These are phyloP conservation scores for Fusarium nanum DNA, from an alignment of 2,329 filamentous ascomycete species.

Conservation along the genomic window DNA sequence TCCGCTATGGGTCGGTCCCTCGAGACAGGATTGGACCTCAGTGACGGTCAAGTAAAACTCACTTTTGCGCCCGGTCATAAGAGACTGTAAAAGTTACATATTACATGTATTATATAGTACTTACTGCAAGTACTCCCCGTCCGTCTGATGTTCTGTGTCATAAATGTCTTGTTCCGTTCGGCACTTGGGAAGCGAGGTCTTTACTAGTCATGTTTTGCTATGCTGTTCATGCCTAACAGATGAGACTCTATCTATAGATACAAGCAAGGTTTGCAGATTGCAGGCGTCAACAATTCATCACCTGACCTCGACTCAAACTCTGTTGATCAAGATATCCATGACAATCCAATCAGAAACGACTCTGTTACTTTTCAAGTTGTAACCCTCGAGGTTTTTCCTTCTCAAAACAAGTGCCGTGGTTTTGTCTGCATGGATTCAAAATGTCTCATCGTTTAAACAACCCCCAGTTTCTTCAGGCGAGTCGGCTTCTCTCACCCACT, in stretches of 20 bases:
- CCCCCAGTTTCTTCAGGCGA: constrained; percentile 34
- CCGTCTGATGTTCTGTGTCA: constrained; percentile 24
- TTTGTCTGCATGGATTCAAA: constrained; percentile 18
- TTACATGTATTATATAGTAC: not conserved
- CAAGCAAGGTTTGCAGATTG: constrained; percentile 34
- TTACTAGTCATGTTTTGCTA: not conserved
- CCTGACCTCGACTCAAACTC: constrained; percentile 42
- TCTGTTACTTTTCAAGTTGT: not conserved
- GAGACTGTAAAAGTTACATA: constrained; percentile 6
- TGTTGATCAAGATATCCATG: constrained; percentile 12
- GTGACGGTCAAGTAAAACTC: constrained; percentile 19
- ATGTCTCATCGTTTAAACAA: constrained; percentile 23
- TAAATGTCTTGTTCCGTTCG: constrained; percentile 15
- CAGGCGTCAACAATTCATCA: constrained; percentile 43
- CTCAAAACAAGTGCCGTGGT: constrained; percentile 31
- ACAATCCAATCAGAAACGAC: not conserved
- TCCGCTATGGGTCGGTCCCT: constrained; percentile 7
- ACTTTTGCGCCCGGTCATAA: constrained; percentile 31
- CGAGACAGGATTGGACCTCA: not conserved
- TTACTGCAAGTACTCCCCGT: constrained; percentile 8
- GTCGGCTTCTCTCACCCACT: constrained; percentile 5
- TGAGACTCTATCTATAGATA: constrained; percentile 5
- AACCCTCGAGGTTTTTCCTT: not conserved
- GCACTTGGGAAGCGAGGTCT: constrained; percentile 28
- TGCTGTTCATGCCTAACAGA: not conserved